Evolutionary conservation across 768 basidiomycete genomes (phyloP).

Genomic region (Leccinum fibrillosum): DNA sequence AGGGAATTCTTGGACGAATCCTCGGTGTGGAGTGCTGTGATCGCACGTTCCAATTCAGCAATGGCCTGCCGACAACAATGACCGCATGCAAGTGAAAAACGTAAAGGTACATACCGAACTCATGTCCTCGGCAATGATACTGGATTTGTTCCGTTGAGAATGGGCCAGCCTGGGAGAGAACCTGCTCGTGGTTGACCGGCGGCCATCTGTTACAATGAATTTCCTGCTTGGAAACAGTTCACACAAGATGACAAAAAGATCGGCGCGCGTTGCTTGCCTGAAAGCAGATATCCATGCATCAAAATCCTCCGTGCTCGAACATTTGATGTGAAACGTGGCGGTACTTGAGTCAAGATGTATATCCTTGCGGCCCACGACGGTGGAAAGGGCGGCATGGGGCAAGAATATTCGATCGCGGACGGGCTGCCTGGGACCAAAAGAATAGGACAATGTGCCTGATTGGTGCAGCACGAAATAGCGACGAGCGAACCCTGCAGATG

Average conservation of each 20-base stretch:
- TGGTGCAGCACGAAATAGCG: constrained; percentile 73
- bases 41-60: constrained; percentile 52
- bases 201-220: constrained; percentile 47
- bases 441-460: constrained; percentile 70
- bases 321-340: constrained; percentile 82
- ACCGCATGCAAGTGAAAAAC: constrained; percentile 1
- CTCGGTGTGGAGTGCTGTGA: constrained; percentile 43
- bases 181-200: constrained; percentile 34
- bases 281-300: constrained; percentile 71
- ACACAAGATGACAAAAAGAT: constrained; percentile 10
- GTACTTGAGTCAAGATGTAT: constrained; percentile 76
- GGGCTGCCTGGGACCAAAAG: constrained; percentile 69
- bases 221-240: constrained; percentile 42
- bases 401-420: constrained; percentile 66
- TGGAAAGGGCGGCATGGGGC: constrained; percentile 74
- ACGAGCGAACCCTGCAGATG: constrained; percentile 68
- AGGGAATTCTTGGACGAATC: constrained; percentile 34
- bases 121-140: constrained; percentile 63
- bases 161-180: constrained; percentile 42
- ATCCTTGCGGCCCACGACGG: constrained; percentile 67
- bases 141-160: constrained; percentile 46
- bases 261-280: constrained; percentile 43
- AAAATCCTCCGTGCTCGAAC: constrained; percentile 69
- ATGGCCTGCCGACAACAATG: constrained; percentile 44
- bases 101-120: constrained; percentile 43